Base-by-base conservation (phyloP, 257 asterid genomes). In the Primulina huaijiensis region DNA sequence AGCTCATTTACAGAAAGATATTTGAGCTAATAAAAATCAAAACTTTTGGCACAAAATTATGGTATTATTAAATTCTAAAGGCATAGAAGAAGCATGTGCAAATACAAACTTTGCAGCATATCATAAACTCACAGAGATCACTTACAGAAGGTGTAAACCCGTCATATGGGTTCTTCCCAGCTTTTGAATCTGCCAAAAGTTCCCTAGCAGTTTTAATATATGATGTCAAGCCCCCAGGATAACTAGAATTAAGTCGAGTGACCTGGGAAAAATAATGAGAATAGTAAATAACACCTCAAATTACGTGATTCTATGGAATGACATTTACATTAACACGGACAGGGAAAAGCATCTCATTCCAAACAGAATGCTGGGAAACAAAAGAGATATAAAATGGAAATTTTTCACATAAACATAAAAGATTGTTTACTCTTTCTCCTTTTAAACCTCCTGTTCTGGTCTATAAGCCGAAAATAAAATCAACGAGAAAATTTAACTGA, bases 101-200 rank as follows among this genome's bases (percentile, higher is more conserved):
- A 62, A 5, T 46, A 76, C n/a, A 46, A 72, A 72, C 43, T 40
- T n/a, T 63, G 46, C 29, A 61, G 69, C 59, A 74, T 65, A 75
- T 58, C 40, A 58, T 30, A 30, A 66, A 62, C 64, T 34, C 72
- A 69, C 29, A 70, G 68, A 69, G 69, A 66, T 19, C 17, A 84
- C 96, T 89, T 81, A 93, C 99, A 27, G 99, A 90, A 69, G 99
- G 97, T 60, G 89, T 76, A 82, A 93, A 93, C 69, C 97, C 99
- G 72, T 93, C 96, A 76, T 84, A 93, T 6, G 99, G 99, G 74
- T 93, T 93, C 80, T 81, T 93, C 75, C 97, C 99, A 72, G 96
- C 85, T 77, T 89, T 90, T 14, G 99, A 93, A 82, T 90, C 96
- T 25, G 96, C 95, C 77, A 93, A 83, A 79, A 93, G 97, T 79